Evolutionary conservation across 768 basidiomycete genomes (phyloP).

Genomic region (Agrocybe pediades): DNA sequence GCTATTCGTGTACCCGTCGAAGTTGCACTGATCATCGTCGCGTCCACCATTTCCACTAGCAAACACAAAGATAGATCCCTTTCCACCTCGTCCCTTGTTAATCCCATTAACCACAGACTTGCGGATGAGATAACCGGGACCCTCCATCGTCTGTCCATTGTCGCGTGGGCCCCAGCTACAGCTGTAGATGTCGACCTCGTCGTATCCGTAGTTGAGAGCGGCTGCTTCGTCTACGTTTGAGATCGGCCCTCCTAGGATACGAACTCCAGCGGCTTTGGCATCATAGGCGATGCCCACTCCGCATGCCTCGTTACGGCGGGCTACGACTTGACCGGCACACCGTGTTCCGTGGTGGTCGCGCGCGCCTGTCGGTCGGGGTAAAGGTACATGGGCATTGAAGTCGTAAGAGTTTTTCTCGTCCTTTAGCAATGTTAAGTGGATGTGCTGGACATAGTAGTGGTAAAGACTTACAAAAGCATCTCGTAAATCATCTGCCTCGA

Average conservation of each 20-base stretch:
- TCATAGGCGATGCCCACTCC: constrained; percentile 93
- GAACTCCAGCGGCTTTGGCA: constrained; percentile 87
- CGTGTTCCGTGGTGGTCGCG: constrained; percentile 98
- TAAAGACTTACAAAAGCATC: constrained; percentile 81
- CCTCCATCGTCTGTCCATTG: constrained; percentile 92
- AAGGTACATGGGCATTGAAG: constrained; percentile 88
- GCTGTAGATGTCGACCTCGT: constrained; percentile 87
- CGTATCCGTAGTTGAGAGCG: constrained; percentile 89
- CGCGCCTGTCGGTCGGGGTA: constrained; percentile 80
- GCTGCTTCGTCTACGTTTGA: constrained; percentile 94
- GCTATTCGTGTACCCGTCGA: constrained; percentile 98
- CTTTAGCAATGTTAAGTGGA: constrained; percentile 43
- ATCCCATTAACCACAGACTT: constrained; percentile 94
- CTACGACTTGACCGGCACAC: constrained; percentile 95
- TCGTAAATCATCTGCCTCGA: constrained; percentile 79
- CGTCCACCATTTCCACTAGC: constrained; percentile 95
- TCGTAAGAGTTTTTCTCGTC: constrained; percentile 87
- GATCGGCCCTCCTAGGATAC: constrained; percentile 92
- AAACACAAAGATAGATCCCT: constrained; percentile 93
- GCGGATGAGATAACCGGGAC: constrained; percentile 83
- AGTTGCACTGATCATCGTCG: constrained; percentile 96
- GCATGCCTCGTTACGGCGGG: constrained; percentile 87
- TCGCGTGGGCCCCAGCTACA: constrained; percentile 99
- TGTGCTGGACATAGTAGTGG: not conserved
- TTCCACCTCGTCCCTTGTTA: constrained; percentile 83